Conservation (phyloP, 257 asterid species). For the Phtheirospermum japonicum region DNA sequence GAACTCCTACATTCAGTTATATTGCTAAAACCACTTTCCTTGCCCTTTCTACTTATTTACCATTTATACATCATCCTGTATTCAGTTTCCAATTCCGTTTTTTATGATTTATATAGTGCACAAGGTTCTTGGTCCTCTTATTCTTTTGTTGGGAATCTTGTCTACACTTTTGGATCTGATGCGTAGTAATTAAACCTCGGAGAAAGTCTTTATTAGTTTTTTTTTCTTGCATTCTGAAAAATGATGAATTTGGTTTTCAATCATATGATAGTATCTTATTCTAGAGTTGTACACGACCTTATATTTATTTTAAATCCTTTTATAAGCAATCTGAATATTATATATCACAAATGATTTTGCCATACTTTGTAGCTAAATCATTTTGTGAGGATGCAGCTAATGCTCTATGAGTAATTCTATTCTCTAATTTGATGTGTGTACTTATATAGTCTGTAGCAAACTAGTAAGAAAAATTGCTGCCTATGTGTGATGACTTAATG, state of each 20-base stretch:
- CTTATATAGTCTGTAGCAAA: conserved; percentile 1
- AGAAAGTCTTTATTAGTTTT: conserved; percentile 12
- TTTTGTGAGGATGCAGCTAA: conserved; percentile 8
- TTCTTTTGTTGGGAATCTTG: neutral
- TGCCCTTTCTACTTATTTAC: too few relatives aligned
- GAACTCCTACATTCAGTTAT: too few relatives aligned
- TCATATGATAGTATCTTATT: conserved; percentile 5
- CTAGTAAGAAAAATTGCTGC: conserved; percentile 22
- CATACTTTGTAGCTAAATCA: conserved; percentile 4
- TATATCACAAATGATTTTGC: conserved; percentile 14
- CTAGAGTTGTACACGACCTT: neutral
- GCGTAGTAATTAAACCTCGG: conserved; percentile 6
- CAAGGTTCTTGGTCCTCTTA: conserved; percentile 1
- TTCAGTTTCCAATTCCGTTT: too few relatives aligned
- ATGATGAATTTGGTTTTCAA: conserved; percentile 17
- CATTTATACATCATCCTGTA: too few relatives aligned
- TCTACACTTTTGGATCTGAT: conserved; percentile 12
- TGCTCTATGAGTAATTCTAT: neutral
- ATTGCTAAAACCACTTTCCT: too few relatives aligned
- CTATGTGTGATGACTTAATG: conserved; percentile 1
- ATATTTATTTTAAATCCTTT: conserved; percentile 1
- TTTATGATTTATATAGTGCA: neutral
- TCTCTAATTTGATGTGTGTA: neutral
- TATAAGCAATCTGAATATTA: conserved; percentile 5
- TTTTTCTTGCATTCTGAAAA: too few relatives aligned